Conservation (phyloP, 2,329 filamentous ascomycete genomes). For the Moelleriella libera region DNA sequence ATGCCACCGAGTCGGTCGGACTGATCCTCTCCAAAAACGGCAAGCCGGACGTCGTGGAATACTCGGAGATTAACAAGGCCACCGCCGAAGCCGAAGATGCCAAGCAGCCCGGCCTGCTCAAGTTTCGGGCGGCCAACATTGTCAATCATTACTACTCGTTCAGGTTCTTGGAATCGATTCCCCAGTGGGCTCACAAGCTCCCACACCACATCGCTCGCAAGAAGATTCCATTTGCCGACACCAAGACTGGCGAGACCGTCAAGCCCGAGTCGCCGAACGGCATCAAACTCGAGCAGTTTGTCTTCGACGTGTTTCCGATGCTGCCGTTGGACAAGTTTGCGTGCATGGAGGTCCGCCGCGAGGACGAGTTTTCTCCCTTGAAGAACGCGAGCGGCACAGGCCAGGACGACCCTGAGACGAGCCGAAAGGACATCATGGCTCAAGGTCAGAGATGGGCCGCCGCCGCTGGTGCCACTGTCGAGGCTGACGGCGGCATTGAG, state of each 20-base stretch:
- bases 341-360: slow-evolving; percentile 86
- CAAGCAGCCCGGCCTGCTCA: slow-evolving; percentile 67
- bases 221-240: slow-evolving; percentile 86
- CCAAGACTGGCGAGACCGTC: slow-evolving; percentile 61
- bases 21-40: slow-evolving; percentile 92
- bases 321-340: slow-evolving; percentile 79
- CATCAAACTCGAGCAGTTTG: slow-evolving; percentile 98
- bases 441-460: slow-evolving; percentile 82
- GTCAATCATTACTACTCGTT: slow-evolving; percentile 99
- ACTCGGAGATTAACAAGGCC: slow-evolving; percentile 84
- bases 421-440: slow-evolving; percentile 74
- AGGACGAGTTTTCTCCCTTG: slow-evolving; percentile 95
- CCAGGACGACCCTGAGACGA: slow-evolving; percentile 90
- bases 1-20: slow-evolving; percentile 89
- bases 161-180: slow-evolving; percentile 80
- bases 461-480: slow-evolving; percentile 62
- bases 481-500: slow-evolving; percentile 63
- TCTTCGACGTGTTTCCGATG: slow-evolving; percentile 96
- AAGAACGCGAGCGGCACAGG: slow-evolving; percentile 81
- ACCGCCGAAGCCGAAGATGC: slow-evolving; percentile 83
- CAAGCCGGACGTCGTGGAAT: slow-evolving; percentile 94
- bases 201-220: slow-evolving; percentile 95
- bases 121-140: slow-evolving; percentile 96
- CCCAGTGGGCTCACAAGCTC: slow-evolving; percentile 70
- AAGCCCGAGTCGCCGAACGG: slow-evolving; percentile 94